Base-by-base conservation (phyloP, 345 rosid species). In the Gossypium raimondii region DNA sequence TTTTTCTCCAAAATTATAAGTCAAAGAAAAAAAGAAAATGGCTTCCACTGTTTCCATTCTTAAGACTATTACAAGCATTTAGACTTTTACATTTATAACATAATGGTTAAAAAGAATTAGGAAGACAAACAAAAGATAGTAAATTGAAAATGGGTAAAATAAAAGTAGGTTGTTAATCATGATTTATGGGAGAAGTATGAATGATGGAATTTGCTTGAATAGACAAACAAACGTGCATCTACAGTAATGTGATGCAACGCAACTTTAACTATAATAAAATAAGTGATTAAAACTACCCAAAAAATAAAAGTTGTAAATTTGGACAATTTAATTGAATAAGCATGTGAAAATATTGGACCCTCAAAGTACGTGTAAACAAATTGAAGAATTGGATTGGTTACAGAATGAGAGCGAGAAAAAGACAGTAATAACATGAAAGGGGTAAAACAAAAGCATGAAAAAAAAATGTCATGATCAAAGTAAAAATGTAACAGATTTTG, bases 191-290 rank as follows among this genome's bases (percentile, higher is more conserved):
- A n/a, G 16, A 64, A 64, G 7, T 17, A 62, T 7, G 7, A 7
- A 62, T 7, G 45, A 7, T 68, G 41, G 3, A 50, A 48, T 50
- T 27, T 5, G 13, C 17, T 27, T 70, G 60, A 70, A 52, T 52
- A 70, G 73, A 70, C 61, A 70, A 52, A 4, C 45, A 34, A 59
- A 59, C 64, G 64, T 59, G 64, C 64, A 59, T 24, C 38, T 17
- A 69, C 58, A 25, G 18, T 50, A 11, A 51, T 1, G n/a, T 44
- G 70, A 67, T 20, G 55, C 45, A 12, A 67, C 43, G n/a, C 12
- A 43, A 22, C 34, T 45, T 67, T 44, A 44, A 48, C 5, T 3
- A 44, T 48, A 48, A 18, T 65, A 11, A 51, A 51, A 44, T 41
- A 43, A 44, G 22, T 3, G 55, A 16, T 51, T 51, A 51, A 51